These are phyloP conservation scores for Podosphaera xanthii DNA, from an alignment of 2,329 filamentous ascomycete species.

Conservation along the genomic window DNA sequence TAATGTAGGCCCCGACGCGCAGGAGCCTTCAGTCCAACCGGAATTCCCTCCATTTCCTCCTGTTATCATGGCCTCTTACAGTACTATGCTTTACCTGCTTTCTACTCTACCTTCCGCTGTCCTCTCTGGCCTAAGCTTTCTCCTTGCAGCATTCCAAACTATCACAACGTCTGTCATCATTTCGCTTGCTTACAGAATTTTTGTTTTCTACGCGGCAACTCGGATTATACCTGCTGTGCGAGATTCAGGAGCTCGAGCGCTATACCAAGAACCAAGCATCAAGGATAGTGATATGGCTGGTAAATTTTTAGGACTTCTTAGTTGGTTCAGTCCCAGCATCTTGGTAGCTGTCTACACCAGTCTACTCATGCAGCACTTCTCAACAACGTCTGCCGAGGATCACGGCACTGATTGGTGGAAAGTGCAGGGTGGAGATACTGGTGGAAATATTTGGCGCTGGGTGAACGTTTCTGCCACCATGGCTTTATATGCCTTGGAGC, in stretches of 20 bases:
- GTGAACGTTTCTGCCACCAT: conserved; percentile 78
- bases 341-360: conserved; percentile 93
- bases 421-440: conserved; percentile 56
- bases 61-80: conserved; percentile 96
- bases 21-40: conserved; percentile 37
- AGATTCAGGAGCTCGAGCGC: conserved; percentile 59
- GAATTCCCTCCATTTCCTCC: conserved; percentile 92
- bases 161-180: conserved; percentile 93
- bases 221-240: conserved; percentile 87
- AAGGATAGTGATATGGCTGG: conserved; percentile 71
- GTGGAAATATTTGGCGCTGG: conserved; percentile 82
- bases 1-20: conserved; percentile 31
- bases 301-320: conserved; percentile 59
- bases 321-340: conserved; percentile 87
- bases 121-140: conserved; percentile 62
- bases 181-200: conserved; percentile 75
- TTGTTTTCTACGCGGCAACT: conserved; percentile 87
- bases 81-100: conserved; percentile 65
- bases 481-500: conserved; percentile 70
- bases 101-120: conserved; percentile 65
- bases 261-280: conserved; percentile 65
- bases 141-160: conserved; percentile 80
- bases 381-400: conserved; percentile 41
- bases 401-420: conserved; percentile 59
- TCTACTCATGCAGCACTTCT: conserved; percentile 84